Base-by-base conservation (phyloP, 495 filamentous ascomycete species). In the Trichocladium antarcticum region DNA sequence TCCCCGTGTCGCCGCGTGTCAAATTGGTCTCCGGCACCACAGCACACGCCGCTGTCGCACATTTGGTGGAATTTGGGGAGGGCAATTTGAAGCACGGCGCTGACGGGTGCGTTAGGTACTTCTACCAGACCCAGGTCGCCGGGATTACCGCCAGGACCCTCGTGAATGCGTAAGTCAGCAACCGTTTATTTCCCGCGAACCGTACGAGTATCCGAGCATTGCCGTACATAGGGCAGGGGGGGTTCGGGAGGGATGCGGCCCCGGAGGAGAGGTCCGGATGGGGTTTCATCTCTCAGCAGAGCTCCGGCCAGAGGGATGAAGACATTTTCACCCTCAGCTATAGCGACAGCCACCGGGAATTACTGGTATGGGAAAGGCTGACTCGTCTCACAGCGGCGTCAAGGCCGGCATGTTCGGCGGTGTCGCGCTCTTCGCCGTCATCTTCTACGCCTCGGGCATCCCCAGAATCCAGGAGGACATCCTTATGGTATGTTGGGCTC, bases 361-460 rank as follows among this genome's bases (percentile, higher is more conserved):
- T 5, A 47, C 11, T 20, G 6, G 24, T 14, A 28, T 16, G 37
- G 37, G 34, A 22, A 21, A 31, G 37, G 38, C 47, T 49, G 21
- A 49, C 50, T 11, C 0, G 1, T 27, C 5, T 54, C 5, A 0
- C 37, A 80, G 77, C 31, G 73, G 66, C 39, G 39, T 66, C 32
- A 72, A 69, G 38, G 55, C 64, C 9, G 72, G 58, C 41, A 61
- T 62, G 11, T 79, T 80, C 59, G 77, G 75, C 45, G 72, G 67
- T 36, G 71, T 74, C 31, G 77, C 71, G 40, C 70, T 77, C 47
- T 68, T 80, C 57, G 68, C 70, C 56, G 71, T 76, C 47, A 68
- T 82, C 54, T 80, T 67, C 69, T 78, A 71, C 62, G 74, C 78
- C 59, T 77, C 76, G 20, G 78, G 76, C 46, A 74, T 82, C 22